phyloP scores from a whole-genome alignment of 768 basidiomycete species.

The Rhodotorula babjevae region DNA sequence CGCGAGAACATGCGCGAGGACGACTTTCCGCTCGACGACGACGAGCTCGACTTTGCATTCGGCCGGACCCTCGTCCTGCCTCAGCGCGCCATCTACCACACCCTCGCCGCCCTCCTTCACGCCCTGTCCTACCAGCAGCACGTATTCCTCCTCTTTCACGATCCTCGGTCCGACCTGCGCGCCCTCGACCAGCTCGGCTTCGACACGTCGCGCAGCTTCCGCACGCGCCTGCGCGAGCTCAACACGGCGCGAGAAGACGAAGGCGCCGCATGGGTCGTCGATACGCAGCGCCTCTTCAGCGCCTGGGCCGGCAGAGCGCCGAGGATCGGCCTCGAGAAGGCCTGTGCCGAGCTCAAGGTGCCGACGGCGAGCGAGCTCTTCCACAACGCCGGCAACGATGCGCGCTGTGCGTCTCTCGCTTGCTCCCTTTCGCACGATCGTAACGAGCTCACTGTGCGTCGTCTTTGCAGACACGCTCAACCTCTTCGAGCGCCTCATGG shows the following conservation, averaged over 20 bases:
- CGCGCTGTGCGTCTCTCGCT: constrained; percentile 15
- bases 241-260: background rate
- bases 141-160: constrained; percentile 37
- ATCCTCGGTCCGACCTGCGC: constrained; percentile 21
- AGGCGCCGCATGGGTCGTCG: constrained; percentile 18
- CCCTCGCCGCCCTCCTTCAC: constrained; percentile 24
- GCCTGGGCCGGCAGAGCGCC: constrained; percentile 6
- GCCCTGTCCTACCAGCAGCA: constrained; percentile 18
- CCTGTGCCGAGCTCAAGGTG: constrained; percentile 14
- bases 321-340: constrained; percentile 18
- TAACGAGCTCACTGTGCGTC: background rate
- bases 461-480: constrained; percentile 28
- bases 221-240: constrained; percentile 7
- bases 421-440: background rate
- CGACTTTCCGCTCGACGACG: constrained; percentile 18
- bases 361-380: constrained; percentile 9
- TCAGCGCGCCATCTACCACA: background rate
- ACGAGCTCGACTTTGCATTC: constrained; percentile 32
- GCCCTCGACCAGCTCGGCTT: constrained; percentile 20
- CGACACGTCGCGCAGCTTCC: background rate
- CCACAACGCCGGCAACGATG: constrained; percentile 39
- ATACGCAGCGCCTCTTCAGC: constrained; percentile 28
- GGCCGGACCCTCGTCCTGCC: constrained; percentile 14
- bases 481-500: constrained; percentile 25
- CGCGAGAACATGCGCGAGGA: constrained; percentile 15